Percentiles rank a stretch among this genome's conserved stretches.
These are phyloP conservation scores for Barbatosphaeria neglecta DNA, from an alignment of 495 filamentous ascomycete genomes.

Conservation along the genomic window DNA sequence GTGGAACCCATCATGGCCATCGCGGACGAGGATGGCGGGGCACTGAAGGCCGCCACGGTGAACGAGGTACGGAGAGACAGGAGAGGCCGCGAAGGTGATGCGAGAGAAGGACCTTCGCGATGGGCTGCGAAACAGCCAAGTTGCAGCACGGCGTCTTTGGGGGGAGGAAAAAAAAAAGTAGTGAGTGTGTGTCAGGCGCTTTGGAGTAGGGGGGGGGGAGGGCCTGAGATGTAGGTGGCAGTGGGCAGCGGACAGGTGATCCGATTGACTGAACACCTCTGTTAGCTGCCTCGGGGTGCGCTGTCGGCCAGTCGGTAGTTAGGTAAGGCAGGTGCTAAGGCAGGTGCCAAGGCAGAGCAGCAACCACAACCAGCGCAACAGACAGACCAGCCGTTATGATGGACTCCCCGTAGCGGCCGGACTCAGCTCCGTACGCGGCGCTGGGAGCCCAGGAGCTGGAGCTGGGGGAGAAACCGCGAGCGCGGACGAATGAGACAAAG, in stretches of 20 bases:
- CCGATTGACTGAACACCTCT: background rate
- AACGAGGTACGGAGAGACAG: background rate
- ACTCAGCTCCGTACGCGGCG: no score
- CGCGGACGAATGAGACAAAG: background rate
- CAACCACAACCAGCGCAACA: no score
- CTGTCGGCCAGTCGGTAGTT: background rate
- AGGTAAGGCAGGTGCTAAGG: background rate
- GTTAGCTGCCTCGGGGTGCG: background rate
- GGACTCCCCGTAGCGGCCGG: background rate
- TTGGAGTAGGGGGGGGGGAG: background rate
- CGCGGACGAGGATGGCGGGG: background rate
- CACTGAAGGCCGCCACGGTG: background rate
- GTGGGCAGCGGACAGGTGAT: background rate
- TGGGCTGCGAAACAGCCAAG: no score
- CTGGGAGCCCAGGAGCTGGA: no score
- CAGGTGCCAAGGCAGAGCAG: background rate
- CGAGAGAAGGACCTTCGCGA: no score
- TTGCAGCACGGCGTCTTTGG: no score
- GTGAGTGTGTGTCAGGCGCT: background rate
- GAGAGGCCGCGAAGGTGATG: no score
- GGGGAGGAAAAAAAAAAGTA: no score
- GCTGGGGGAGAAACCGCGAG: background rate
- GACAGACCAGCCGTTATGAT: no score
- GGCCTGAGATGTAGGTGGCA: background rate
- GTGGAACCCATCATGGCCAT: slow-evolving; percentile 35